Evolutionary conservation across 1,284 basidiomycete genomes (phyloP).

Genomic region (Pterulicium gracile): DNA sequence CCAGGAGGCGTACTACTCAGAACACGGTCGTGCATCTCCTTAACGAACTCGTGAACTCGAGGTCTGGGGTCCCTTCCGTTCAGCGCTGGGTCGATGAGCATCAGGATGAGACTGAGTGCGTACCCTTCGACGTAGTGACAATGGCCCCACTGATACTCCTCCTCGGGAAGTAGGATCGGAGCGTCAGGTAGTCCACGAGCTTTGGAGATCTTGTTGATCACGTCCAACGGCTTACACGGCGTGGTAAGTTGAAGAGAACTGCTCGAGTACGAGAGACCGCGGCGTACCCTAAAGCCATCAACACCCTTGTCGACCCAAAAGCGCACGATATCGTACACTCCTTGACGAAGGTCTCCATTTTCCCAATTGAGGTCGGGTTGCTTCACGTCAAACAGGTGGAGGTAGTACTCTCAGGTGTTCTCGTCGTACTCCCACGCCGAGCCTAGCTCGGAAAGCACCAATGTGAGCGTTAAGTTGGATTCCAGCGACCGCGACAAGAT

Average conservation of each 20-base stretch:
- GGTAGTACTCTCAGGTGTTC: constrained; percentile 59
- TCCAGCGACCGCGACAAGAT: background rate
- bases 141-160: constrained; percentile 47
- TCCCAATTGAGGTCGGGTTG: constrained; percentile 81
- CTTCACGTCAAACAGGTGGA: constrained; percentile 58
- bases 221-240: constrained; percentile 40
- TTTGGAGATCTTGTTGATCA: constrained; percentile 64
- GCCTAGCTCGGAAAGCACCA: constrained; percentile 25
- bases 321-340: constrained; percentile 54
- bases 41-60: constrained; percentile 55
- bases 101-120: constrained; percentile 8
- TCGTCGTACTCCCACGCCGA: constrained; percentile 70
- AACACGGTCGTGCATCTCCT: constrained; percentile 54
- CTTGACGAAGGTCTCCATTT: constrained; percentile 48
- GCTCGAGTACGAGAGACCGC: background rate
- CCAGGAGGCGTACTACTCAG: constrained; percentile 35
- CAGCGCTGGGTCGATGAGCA: background rate
- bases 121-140: constrained; percentile 52
- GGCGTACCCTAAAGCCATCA: constrained; percentile 58
- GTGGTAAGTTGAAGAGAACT: constrained; percentile 2
- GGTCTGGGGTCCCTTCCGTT: constrained; percentile 29
- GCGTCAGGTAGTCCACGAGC: constrained; percentile 55
- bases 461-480: too few species aligned
- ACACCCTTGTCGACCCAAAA: constrained; percentile 72
- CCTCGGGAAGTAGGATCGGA: constrained; percentile 36